Percentiles rank a stretch among this genome's conserved stretches.
These are phyloP conservation scores for Exophiala sp. DNA, from an alignment of 2,329 filamentous ascomycete species.

Conservation along the genomic window DNA sequence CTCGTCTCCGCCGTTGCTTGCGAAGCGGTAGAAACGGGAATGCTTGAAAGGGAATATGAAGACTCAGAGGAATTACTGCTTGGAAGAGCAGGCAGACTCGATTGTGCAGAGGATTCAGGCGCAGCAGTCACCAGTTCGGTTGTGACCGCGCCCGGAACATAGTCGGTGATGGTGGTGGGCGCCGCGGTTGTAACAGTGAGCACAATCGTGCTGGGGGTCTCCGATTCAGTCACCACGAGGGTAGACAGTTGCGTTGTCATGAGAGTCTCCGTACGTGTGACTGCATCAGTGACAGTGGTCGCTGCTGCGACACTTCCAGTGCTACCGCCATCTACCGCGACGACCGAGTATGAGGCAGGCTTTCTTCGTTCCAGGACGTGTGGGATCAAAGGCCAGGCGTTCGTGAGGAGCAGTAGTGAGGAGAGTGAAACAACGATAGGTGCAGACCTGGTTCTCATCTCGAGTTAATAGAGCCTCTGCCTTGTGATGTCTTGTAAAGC, in stretches of 20 bases:
- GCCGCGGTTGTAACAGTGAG: slow-evolving; percentile 21
- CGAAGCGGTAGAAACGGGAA: not conserved
- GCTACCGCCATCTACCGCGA: slow-evolving; percentile 33
- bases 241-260: slow-evolving; percentile 31
- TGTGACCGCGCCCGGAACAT: slow-evolving; percentile 9
- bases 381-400: slow-evolving; percentile 14
- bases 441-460: slow-evolving; percentile 14
- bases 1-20: not conserved
- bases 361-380: slow-evolving; percentile 14
- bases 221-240: slow-evolving; percentile 22
- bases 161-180: slow-evolving; percentile 19
- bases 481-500: not conserved
- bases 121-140: slow-evolving; percentile 12
- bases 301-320: slow-evolving; percentile 22
- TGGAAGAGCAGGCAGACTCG: slow-evolving; percentile 1
- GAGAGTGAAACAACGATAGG: slow-evolving; percentile 8
- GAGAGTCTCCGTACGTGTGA: slow-evolving; percentile 26
- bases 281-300: slow-evolving; percentile 27
- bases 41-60: not conserved
- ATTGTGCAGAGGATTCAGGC: slow-evolving; percentile 1
- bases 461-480: no score
- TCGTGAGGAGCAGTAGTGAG: slow-evolving; percentile 13
- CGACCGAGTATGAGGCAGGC: slow-evolving; percentile 32
- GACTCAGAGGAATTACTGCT: slow-evolving; percentile 1
- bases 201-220: slow-evolving; percentile 27